Evolutionary conservation across 1,284 basidiomycete genomes (phyloP).

Genomic region (Caloboletus inedulis): DNA sequence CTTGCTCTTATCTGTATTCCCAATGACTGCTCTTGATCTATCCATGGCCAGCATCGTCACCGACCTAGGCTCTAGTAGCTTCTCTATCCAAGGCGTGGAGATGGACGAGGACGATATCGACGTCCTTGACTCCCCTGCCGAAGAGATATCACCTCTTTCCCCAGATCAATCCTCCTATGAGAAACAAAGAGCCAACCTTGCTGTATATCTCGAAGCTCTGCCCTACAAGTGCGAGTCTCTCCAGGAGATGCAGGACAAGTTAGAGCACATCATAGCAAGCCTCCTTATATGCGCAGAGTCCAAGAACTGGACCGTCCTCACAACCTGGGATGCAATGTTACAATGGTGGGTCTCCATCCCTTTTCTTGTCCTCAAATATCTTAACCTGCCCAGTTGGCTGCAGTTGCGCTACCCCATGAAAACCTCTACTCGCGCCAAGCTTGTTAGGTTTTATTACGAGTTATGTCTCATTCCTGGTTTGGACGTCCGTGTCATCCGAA

Average conservation of each 20-base stretch:
- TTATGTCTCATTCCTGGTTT: constrained; percentile 79
- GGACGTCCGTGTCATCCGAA: constrained; percentile 56
- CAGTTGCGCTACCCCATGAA: constrained; percentile 79
- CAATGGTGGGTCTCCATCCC: constrained; percentile 54
- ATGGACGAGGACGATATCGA: constrained; percentile 36
- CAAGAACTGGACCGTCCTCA: constrained; percentile 70
- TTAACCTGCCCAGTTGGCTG: constrained; percentile 59
- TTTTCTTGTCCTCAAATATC: neutral
- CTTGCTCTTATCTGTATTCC: constrained; percentile 23
- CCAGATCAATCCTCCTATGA: constrained; percentile 40
- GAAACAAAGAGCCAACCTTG: constrained; percentile 55
- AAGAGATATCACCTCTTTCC: constrained; percentile 20
- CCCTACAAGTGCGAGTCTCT: constrained; percentile 79
- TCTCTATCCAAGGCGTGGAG: constrained; percentile 28
- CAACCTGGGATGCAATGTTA: constrained; percentile 68
- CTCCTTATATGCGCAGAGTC: constrained; percentile 73
- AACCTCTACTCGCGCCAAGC: constrained; percentile 69
- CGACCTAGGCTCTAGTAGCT: constrained; percentile 26
- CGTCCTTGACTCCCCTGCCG: constrained; percentile 32
- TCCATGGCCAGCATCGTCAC: constrained; percentile 27
- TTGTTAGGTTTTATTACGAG: constrained; percentile 80
- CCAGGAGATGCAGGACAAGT: constrained; percentile 71
- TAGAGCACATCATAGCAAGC: constrained; percentile 72
- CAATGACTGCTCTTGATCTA: constrained; percentile 26
- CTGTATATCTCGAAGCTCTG: constrained; percentile 62